Evolutionary conservation across 169 alveolate genomes (phyloP), one percentile per base, ranked within the genome.

Genomic region (Plasmodium gonderi): DNA sequence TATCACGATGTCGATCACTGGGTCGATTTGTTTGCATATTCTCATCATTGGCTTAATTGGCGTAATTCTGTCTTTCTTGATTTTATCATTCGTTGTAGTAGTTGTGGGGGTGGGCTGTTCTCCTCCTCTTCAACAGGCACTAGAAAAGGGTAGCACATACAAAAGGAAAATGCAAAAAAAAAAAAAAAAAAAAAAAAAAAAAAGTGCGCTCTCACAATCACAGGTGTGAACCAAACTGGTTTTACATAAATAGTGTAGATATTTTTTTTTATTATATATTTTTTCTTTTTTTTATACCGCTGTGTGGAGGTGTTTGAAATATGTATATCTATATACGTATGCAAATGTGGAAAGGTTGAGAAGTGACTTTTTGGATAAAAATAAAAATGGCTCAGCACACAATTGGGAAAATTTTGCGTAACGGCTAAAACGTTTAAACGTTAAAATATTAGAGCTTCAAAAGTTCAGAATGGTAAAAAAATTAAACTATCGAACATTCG

Each of bases 1-100:
- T 36, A 90, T 60, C 44, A 90, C 94, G 17, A 90, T 90, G 64
- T 90, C 94, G 36, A 90, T 67, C 74, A 90, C 91, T 14, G 94
- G 94, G 20, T 90, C 94, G 1, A 90, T 77, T 68, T 79, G 45
- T 54, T 90, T 90, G 51, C 94, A 90, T 44, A 90, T 90, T 69
- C 94, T 20, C 94, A 90, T 90, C 7, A 11, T 90, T 11, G 12
- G 54, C n/a, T n/a, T n/a, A n/a, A n/a, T n/a, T 3, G 54, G 7
- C 5, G 23, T 69, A 14, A 1, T 42, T 29, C 72, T 1, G 2
- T 29, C 4, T 4, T 4, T 42, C 14, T 9, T 6, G 51, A 42
- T 42, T 6, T 42, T 42, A 42, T 6, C 4, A 9, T 4, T 42
- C 14, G 4, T 42, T 42, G 72, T 60, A 60, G n/a, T 9, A 23